Evolutionary conservation across 192 early-diverging fungal genomes (phyloP).

Genomic region (Coemansia sp.): DNA sequence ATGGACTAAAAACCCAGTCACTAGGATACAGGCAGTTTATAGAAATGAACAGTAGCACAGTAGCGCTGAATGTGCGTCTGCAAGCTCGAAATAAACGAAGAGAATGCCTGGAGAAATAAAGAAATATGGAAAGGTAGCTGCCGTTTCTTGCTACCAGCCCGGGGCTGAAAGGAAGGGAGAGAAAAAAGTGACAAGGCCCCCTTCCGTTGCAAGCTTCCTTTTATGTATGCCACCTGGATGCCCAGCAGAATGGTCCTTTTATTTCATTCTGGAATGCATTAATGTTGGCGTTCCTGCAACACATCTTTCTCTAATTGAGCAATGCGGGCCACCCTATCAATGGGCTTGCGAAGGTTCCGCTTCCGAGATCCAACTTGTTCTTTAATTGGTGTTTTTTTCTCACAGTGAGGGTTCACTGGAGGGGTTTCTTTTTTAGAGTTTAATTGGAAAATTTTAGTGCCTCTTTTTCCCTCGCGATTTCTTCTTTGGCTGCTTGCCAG

Average conservation of each 20-base stretch:
- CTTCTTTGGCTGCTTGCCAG: slow-evolving; percentile 18
- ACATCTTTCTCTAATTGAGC: not conserved
- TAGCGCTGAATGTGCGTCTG: not conserved
- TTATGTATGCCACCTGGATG: not conserved
- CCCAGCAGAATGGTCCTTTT: not conserved
- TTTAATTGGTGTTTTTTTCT: not conserved
- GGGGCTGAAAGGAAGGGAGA: too few relatives aligned
- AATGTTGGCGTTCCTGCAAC: not conserved
- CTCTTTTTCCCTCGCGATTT: slow-evolving; percentile 13
- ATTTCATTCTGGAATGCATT: not conserved
- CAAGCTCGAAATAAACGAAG: not conserved
- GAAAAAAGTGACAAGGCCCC: too few relatives aligned
- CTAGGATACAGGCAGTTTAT: too few relatives aligned
- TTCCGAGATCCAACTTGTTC: too few relatives aligned
- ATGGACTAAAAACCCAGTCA: too few relatives aligned
- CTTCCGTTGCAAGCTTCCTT: not conserved
- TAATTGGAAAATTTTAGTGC: not conserved
- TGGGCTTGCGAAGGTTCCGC: too few relatives aligned
- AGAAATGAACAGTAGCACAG: not conserved
- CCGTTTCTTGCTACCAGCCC: too few relatives aligned
- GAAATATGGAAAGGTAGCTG: too few relatives aligned
- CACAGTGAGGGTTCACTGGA: not conserved
- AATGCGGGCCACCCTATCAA: not conserved
- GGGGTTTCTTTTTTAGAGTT: not conserved
- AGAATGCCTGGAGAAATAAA: too few relatives aligned